Conservation (phyloP, 495 filamentous ascomycete genomes). For the Penicillium cataractarum region DNA sequence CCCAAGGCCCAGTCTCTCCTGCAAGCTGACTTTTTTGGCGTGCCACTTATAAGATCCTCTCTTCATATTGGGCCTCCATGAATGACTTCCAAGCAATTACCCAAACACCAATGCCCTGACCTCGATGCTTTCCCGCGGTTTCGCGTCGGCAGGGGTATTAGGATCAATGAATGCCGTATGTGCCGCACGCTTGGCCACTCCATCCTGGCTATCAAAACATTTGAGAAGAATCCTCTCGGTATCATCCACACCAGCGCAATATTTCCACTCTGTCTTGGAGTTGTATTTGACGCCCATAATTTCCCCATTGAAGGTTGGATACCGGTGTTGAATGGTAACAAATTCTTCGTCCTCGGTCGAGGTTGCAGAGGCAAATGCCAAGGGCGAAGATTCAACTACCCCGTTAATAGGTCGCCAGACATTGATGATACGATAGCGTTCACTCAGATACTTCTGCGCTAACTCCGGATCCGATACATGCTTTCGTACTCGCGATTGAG, state of each 20-base stretch:
- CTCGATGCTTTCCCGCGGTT: not conserved
- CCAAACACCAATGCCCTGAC: not conserved
- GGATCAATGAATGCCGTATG: not conserved
- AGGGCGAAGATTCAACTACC: not conserved
- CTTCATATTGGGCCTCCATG: too few relatives aligned
- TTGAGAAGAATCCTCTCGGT: not conserved
- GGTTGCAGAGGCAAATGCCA: not conserved
- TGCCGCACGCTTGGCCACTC: not conserved
- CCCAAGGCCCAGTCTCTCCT: too few relatives aligned
- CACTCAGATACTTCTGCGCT: not conserved
- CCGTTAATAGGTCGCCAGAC: not conserved
- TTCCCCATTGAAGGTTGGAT: constrained; percentile 1
- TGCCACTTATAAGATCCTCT: not conserved
- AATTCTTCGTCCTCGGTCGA: not conserved
- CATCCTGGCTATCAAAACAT: constrained; percentile 1
- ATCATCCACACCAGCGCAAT: not conserved
- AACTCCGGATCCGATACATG: not conserved
- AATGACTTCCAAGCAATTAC: not conserved
- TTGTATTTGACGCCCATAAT: constrained; percentile 3
- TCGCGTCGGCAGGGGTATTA: not conserved
- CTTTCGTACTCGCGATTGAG: not conserved
- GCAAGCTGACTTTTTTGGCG: too few relatives aligned
- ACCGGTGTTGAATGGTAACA: not conserved
- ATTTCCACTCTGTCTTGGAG: not conserved
- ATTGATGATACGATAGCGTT: not conserved